Evolutionary conservation across 2,329 filamentous ascomycete genomes (phyloP), one percentile per base, ranked within the genome.

Genomic region (Metarhizium anisopliae): DNA sequence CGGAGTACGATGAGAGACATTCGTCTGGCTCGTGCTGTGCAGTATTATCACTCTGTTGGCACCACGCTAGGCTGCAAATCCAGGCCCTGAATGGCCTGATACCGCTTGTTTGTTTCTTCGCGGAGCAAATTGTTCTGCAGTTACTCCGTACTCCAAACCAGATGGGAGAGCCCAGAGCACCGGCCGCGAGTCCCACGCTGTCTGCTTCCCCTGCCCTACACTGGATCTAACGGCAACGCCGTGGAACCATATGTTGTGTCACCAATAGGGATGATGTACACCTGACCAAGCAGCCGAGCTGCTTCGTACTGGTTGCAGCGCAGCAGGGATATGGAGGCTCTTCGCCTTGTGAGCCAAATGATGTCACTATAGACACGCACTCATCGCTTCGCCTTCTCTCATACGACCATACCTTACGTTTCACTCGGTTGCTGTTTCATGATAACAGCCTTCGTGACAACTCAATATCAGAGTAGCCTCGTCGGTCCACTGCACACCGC

Each of bases 151-250:
- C 10, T 40, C 36, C 36, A 40, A 40, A 25, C 25, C 25, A 25
- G 25, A 25, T 25, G 25, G 25, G 25, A 25, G 25, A 25, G 25
- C 25, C 25, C 32, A 35, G 32, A 35, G 32, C 32, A 35, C 10
- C 32, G 6, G 32, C 32, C 32, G 10, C 32, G 32, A 35, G 10
- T 35, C 32, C 32, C 32, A 35, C 10, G 32, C 43, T 47, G n/a
- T 18, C 25, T 20, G n/a, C 20, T 16, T 49, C 7, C 16, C 20
- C 25, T 18, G 36, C 18, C 40, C 36, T 42, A 47, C 36, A 18
- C 20, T 45, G 43, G 50, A 55, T 52, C 42, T 40, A 49, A 18
- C 42, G 50, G 54, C 54, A n/a, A 55, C 35, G 50, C 25, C 20
- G 42, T 52, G 43, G 29, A 47, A 52, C 50, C 45, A 7, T 10